Conservation (phyloP, 495 filamentous ascomycete genomes). For the Aspergillus hancockii region DNA sequence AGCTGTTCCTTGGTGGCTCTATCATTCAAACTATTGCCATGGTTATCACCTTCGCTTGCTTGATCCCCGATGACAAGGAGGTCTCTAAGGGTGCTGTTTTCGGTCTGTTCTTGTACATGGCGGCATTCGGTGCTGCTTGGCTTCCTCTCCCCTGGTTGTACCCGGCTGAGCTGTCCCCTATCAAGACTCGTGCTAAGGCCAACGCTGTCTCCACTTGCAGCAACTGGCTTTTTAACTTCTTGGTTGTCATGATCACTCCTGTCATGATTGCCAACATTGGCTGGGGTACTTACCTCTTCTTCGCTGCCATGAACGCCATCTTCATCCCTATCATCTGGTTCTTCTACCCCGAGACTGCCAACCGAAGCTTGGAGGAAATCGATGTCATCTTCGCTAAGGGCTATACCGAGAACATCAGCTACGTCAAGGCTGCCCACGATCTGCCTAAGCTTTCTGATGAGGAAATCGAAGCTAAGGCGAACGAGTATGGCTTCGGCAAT, state of each 20-base stretch:
- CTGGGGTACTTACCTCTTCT: constrained; percentile 82
- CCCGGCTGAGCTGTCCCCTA: constrained; percentile 72
- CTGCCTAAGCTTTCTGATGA: constrained; percentile 64
- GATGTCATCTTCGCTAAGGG: constrained; percentile 83
- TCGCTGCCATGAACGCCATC: constrained; percentile 66
- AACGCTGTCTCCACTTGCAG: constrained; percentile 75
- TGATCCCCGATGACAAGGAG: constrained; percentile 58
- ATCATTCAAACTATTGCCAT: constrained; percentile 69
- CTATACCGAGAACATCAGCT: constrained; percentile 70
- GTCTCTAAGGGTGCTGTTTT: constrained; percentile 71
- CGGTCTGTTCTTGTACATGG: constrained; percentile 79
- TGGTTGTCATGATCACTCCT: constrained; percentile 79
- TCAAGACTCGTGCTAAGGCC: constrained; percentile 72
- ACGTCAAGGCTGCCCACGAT: constrained; percentile 69
- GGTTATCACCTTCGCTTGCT: constrained; percentile 71
- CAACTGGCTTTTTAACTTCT: constrained; percentile 83
- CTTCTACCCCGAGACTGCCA: constrained; percentile 74
- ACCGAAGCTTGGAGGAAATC: constrained; percentile 74
- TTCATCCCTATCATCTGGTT: constrained; percentile 77
- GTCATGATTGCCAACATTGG: constrained; percentile 66
- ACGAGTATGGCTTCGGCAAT: constrained; percentile 59
- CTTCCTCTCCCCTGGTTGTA: constrained; percentile 59
- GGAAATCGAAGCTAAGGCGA: constrained; percentile 63
- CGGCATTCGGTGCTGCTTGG: constrained; percentile 75
- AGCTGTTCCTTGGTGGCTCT: constrained; percentile 73